Percentiles rank a stretch among this genome's conserved stretches.
Conservation (phyloP, 2,329 filamentous ascomycete species). For the Aspergillus ibericus region DNA sequence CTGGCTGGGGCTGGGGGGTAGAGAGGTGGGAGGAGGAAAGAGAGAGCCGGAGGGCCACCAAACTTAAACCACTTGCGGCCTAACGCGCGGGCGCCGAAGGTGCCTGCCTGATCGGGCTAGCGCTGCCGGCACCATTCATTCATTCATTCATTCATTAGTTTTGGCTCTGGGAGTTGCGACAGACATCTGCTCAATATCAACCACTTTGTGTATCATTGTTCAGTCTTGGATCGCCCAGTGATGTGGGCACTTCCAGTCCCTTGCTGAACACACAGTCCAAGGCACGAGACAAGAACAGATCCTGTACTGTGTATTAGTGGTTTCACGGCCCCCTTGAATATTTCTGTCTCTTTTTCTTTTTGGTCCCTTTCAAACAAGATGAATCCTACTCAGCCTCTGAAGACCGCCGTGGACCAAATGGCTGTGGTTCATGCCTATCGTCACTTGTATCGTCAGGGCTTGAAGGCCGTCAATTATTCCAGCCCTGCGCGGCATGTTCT, state of each 20-base stretch:
- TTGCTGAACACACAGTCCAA: not conserved
- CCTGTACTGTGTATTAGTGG: no score
- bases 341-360: no score
- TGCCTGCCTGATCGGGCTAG: constrained; percentile 25
- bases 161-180: not conserved
- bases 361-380: constrained; percentile 5
- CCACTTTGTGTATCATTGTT: not conserved
- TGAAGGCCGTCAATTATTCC: constrained; percentile 59
- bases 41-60: constrained; percentile 15
- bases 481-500: constrained; percentile 57
- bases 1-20: not conserved
- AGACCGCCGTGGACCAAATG: constrained; percentile 21
- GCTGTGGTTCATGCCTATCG: constrained; percentile 56
- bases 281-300: not conserved
- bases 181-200: not conserved
- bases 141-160: not conserved
- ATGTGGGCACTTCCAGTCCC: not conserved
- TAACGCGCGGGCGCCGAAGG: constrained; percentile 20
- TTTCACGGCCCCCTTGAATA: no score
- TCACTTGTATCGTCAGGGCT: constrained; percentile 54
- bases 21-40: constrained; percentile 1
- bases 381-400: constrained; percentile 11
- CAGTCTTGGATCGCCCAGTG: not conserved
- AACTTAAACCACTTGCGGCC: constrained; percentile 22
- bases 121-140: constrained; percentile 6